phyloP scores from a whole-genome alignment of 306 rosid genomes.

The Casuarina equisetifolia region DNA sequence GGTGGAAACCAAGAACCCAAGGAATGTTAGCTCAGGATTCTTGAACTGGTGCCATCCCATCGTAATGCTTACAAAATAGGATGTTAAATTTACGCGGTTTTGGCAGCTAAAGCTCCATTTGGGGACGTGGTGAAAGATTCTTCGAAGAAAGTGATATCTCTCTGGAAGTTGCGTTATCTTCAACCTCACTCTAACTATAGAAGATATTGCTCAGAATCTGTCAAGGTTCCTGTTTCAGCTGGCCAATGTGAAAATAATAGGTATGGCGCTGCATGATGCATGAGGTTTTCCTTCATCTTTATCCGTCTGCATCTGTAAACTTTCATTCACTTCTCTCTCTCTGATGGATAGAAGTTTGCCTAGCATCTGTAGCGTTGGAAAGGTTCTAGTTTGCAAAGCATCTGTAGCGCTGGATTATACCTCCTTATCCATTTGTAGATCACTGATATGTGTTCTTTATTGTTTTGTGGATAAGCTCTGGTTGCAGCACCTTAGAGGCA shows the following conservation, averaged over 20 bases:
- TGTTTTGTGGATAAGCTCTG: neutral
- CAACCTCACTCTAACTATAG: neutral
- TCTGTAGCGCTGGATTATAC: too few species aligned
- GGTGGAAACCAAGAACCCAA: neutral
- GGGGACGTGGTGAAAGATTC: neutral
- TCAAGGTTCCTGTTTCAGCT: neutral
- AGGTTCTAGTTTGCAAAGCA: too few species aligned
- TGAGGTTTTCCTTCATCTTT: too few species aligned
- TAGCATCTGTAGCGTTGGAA: too few species aligned
- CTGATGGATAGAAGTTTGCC: too few species aligned
- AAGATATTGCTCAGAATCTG: neutral
- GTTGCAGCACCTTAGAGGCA: conserved; percentile 1
- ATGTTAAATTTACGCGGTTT: neutral
- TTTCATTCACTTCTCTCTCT: too few species aligned
- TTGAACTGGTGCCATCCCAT: neutral
- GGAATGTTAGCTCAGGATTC: neutral
- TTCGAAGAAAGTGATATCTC: neutral
- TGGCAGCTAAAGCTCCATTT: neutral
- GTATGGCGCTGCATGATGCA: neutral
- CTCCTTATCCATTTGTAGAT: too few species aligned
- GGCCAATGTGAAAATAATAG: neutral
- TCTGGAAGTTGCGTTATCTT: neutral
- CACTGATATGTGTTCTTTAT: neutral
- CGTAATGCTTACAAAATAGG: neutral
- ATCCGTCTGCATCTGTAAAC: too few species aligned